A percentile compares a stretch with the other conserved stretches of the same genome.
Conservation (phyloP, 768 basidiomycete species). For the Guyanaporus albipodus region DNA sequence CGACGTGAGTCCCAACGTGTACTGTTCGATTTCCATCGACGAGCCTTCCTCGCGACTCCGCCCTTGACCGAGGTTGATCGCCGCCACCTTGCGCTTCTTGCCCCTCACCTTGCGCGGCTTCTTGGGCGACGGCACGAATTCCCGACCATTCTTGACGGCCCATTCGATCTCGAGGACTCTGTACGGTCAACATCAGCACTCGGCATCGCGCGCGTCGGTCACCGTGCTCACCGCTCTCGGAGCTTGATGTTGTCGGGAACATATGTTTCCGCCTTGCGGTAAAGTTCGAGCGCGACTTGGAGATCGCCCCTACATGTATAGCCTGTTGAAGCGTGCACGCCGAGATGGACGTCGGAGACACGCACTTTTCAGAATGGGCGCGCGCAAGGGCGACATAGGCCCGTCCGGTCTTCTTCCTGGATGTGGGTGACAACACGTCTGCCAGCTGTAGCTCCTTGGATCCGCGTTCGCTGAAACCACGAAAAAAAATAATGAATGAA, state of each 20-base stretch:
- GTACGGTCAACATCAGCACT: no score
- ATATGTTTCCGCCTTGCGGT: constrained; percentile 76
- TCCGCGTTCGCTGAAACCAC: constrained; percentile 47
- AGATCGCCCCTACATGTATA: constrained; percentile 58
- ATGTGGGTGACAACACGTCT: constrained; percentile 63
- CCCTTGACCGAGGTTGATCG: constrained; percentile 9
- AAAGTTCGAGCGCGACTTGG: constrained; percentile 75
- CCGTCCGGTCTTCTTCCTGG: constrained; percentile 77
- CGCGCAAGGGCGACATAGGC: constrained; percentile 84
- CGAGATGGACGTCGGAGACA: constrained; percentile 1
- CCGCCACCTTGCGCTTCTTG: constrained; percentile 30
- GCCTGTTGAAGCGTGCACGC: neutral
- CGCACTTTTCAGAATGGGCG: constrained; percentile 76
- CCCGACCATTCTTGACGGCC: constrained; percentile 60
- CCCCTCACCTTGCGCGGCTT: constrained; percentile 35
- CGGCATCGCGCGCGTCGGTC: no score
- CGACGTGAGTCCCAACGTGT: constrained; percentile 18
- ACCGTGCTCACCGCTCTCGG: constrained; percentile 84
- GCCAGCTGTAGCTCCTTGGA: constrained; percentile 58
- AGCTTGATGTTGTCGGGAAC: constrained; percentile 85
- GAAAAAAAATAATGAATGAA: no score
- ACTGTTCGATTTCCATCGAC: constrained; percentile 15
- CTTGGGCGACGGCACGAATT: constrained; percentile 56
- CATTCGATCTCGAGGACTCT: constrained; percentile 84
- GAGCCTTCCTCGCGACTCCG: constrained; percentile 12